Base-by-base conservation (phyloP, 73 alveolate genomes). In the Halteria grandinella region DNA sequence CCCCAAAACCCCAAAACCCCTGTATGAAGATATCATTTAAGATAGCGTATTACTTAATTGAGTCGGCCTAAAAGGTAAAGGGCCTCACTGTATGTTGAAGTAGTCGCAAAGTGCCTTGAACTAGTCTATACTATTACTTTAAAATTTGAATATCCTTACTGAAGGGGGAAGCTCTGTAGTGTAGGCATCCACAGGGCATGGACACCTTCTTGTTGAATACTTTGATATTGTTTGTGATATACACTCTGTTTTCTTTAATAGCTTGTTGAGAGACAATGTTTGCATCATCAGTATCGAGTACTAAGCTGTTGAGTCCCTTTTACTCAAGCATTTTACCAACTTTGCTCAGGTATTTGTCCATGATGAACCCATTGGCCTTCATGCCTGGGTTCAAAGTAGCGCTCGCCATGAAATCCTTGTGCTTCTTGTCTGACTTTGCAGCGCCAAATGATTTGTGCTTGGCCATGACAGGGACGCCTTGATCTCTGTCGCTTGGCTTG, bases 281-380 rank as follows among this genome's bases (percentile, higher is more conserved):
- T 25, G 54, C 18, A 1, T 52, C 75, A 3, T 12, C 18, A 0
- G 23, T 3, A 0, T 54, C 74, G n/a, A 25, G 47, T 6, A 54
- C 33, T 54, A 27, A 54, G 52, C 85, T 54, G 60, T 52, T 64
- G 12, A 73, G 32, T 15, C 66, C 66, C 27, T 32, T 73, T 40
- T 73, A 75, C 23, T 52, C 14, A 17, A 73, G 31, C 62, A 73
- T 36, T n/a, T 37, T 36, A 29, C 76, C 85, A 4, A 73, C 53
- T 32, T 54, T 54, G 39, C 2, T n/a, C 8, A 73, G 34, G 23
- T 25, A 36, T 29, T 57, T 49, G 39, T 73, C 85, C 48, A 73
- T 64, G 24, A 73, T 73, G 52, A 73, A 73, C 14, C 69, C 81
- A 3, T 45, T 15, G 29, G 64, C 6, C 54, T 32, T 27, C 64